Conservation (phyloP, 768 basidiomycete species). For the Auricularia sp. region DNA sequence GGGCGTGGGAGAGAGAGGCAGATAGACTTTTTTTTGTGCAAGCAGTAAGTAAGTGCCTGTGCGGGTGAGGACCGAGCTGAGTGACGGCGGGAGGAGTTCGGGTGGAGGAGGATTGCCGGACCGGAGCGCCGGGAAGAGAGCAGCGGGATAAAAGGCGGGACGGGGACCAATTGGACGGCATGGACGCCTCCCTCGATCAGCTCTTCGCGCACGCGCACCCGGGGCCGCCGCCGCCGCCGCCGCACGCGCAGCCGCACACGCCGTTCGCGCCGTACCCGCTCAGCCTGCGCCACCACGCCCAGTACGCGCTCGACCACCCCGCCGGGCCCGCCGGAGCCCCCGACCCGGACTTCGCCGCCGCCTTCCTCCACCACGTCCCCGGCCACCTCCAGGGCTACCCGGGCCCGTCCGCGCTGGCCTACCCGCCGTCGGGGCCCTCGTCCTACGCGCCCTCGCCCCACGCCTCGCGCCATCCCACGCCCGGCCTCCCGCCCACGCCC, state of each 20-base stretch:
- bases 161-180: conserved; percentile 29
- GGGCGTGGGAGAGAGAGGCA: no score
- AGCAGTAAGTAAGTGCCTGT: no score
- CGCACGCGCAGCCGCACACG: conserved; percentile 12
- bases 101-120: not conserved
- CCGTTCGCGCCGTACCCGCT: conserved; percentile 1
- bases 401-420: conserved; percentile 23
- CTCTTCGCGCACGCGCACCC: conserved; percentile 48
- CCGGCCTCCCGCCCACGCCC: conserved; percentile 20
- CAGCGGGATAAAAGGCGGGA: not conserved
- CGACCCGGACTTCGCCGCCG: no score
- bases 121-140: not conserved
- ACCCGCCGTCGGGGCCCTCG: conserved; percentile 15
- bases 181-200: conserved; percentile 50
- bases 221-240: conserved; percentile 11
- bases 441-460: not conserved
- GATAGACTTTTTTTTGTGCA: no score
- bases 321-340: not conserved
- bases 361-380: conserved; percentile 13
- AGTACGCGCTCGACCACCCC: conserved; percentile 10
- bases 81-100: no score
- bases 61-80: no score
- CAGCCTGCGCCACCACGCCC: conserved; percentile 15
- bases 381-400: conserved; percentile 16
- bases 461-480: conserved; percentile 19